These are phyloP conservation scores for Scutellaria barbata DNA, from an alignment of 257 asterid species.

Conservation along the genomic window DNA sequence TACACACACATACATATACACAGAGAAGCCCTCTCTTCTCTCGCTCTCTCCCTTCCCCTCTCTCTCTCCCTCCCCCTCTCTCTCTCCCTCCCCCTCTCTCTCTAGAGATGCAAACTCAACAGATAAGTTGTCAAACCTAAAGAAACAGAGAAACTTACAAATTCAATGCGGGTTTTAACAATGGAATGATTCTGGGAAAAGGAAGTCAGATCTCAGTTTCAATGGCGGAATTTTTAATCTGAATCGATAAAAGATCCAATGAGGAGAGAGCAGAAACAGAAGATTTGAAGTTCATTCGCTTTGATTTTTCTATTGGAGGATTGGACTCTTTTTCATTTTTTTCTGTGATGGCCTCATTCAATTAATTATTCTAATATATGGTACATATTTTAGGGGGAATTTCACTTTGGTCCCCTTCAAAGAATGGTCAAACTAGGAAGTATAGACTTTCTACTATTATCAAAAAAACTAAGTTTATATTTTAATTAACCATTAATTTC, in stretches of 20 bases:
- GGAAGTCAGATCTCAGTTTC: slow-evolving; percentile 37
- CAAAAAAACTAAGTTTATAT: no score
- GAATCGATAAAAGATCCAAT: slow-evolving; percentile 15
- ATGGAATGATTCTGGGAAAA: not conserved
- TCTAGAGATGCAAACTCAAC: not conserved
- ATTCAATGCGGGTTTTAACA: slow-evolving; percentile 9
- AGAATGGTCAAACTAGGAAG: not conserved
- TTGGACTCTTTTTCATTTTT: slow-evolving; percentile 18
- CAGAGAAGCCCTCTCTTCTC: not conserved
- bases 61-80: not conserved
- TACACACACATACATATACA: slow-evolving; percentile 6
- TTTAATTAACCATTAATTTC: no score
- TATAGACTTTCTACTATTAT: not conserved
- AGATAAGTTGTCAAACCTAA: not conserved
- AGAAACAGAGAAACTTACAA: slow-evolving; percentile 42
- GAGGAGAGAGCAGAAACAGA: slow-evolving; percentile 1
- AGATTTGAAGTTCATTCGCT: slow-evolving; percentile 25
- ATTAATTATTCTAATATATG: slow-evolving; percentile 13
- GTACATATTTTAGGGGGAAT: not conserved
- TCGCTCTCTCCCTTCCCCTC: not conserved
- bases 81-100: not conserved
- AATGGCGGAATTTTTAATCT: slow-evolving; percentile 23
- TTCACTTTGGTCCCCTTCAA: slow-evolving; percentile 8
- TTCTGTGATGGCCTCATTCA: not conserved
- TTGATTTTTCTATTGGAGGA: slow-evolving; percentile 27